Conservation (phyloP, 2,329 filamentous ascomycete species). For the Chalaropsis thielavioides region DNA sequence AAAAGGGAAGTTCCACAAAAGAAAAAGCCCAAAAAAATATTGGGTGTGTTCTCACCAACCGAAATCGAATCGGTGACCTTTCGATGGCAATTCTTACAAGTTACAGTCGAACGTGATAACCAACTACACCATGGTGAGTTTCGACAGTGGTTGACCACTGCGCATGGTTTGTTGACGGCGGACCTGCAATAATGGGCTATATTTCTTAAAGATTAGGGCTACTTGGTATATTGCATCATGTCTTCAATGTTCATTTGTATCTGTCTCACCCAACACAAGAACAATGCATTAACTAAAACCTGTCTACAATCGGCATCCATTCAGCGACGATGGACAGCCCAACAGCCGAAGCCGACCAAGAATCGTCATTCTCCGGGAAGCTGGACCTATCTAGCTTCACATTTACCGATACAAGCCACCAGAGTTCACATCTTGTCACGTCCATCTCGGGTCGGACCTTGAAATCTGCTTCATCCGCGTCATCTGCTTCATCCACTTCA, state of each 20-base stretch:
- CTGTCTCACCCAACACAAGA: too few relatives aligned
- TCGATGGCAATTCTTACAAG: slow-evolving; percentile 15
- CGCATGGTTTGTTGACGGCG: slow-evolving; percentile 4
- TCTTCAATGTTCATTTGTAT: too few relatives aligned
- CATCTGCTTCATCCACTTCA: neutral
- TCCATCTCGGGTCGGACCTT: neutral
- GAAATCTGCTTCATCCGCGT: neutral
- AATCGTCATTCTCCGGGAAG: slow-evolving; percentile 12
- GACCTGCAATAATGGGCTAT: neutral
- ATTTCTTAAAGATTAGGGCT: neutral
- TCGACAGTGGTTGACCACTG: slow-evolving; percentile 15
- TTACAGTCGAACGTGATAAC: slow-evolving; percentile 18
- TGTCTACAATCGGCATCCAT: too few relatives aligned
- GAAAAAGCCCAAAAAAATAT: slow-evolving; percentile 23
- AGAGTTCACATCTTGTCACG: neutral
- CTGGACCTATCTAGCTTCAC: slow-evolving; percentile 11
- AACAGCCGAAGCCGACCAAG: neutral
- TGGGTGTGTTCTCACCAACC: slow-evolving; percentile 20
- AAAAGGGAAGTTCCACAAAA: slow-evolving; percentile 15
- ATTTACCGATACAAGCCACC: slow-evolving; percentile 14
- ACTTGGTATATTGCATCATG: too few relatives aligned
- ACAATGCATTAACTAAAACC: too few relatives aligned
- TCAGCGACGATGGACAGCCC: neutral
- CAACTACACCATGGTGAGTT: slow-evolving; percentile 18
- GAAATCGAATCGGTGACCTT: slow-evolving; percentile 17